phyloP scores from a whole-genome alignment of 257 asterid species.

The Nicotiana noctiflora region DNA sequence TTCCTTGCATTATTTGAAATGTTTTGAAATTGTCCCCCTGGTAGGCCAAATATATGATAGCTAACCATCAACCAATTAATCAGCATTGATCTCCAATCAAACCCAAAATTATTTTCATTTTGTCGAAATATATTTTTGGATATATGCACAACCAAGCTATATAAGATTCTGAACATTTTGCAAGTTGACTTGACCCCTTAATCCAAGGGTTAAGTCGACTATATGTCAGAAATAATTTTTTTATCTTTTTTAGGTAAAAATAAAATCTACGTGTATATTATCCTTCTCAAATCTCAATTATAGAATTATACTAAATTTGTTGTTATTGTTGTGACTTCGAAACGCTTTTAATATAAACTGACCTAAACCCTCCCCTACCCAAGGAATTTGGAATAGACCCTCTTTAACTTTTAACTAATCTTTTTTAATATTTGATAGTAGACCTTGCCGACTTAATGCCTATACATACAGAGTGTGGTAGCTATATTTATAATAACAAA shows the following conservation, averaged over 20 bases:
- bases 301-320: too few relatives aligned
- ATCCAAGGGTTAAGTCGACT: too few relatives aligned
- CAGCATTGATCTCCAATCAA: constrained; percentile 1
- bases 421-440: not conserved
- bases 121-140: not conserved
- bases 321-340: too few relatives aligned
- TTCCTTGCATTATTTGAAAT: not conserved
- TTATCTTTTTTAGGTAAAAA: rapidly evolving
- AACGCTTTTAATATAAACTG: not conserved
- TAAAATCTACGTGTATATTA: too few relatives aligned
- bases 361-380: not conserved
- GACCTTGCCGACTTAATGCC: not conserved
- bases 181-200: not conserved
- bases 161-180: not conserved
- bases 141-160: not conserved
- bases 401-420: not conserved
- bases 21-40: not conserved
- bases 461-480: too few relatives aligned
- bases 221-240: rapidly evolving
- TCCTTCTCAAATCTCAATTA: rapidly evolving
- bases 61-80: not conserved
- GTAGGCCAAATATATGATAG: constrained; percentile 22
- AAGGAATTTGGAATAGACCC: not conserved
- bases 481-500: not conserved
- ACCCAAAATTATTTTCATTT: not conserved